phyloP scores from a whole-genome alignment of 192 early-diverging fungal genomes.

The Chytriomyces confervae region DNA sequence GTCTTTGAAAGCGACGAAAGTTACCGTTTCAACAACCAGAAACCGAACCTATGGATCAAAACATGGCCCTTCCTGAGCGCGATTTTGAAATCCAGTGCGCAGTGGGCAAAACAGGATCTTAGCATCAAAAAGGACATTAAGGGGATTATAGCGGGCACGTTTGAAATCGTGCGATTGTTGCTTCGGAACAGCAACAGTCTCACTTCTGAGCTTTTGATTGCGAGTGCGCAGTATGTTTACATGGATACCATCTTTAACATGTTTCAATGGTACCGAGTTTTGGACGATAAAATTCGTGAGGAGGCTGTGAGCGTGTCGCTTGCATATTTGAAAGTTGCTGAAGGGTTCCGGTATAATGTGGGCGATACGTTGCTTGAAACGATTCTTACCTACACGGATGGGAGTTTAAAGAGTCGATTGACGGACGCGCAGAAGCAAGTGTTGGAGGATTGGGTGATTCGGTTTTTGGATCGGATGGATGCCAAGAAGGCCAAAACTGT shows the following conservation, averaged over 20 bases:
- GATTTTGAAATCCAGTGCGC: constrained; percentile 19
- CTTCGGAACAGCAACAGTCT: constrained; percentile 11
- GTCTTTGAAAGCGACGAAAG: constrained; percentile 19
- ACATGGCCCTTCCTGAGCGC: constrained; percentile 32
- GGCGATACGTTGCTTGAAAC: constrained; percentile 20
- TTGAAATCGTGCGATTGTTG: constrained; percentile 5
- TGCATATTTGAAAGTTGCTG: constrained; percentile 8
- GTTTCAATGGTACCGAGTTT: constrained; percentile 37
- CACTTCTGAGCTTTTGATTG: constrained; percentile 1
- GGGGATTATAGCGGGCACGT: constrained; percentile 21
- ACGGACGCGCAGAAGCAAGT: constrained; percentile 3
- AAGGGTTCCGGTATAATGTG: constrained; percentile 9
- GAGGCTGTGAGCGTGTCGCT: constrained; percentile 24
- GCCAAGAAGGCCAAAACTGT: constrained; percentile 21
- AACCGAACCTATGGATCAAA: constrained; percentile 38
- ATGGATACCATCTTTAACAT: constrained; percentile 19
- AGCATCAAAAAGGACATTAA: constrained; percentile 38
- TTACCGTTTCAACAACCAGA: constrained; percentile 26
- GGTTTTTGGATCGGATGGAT: constrained; percentile 3
- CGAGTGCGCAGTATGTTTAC: constrained; percentile 5
- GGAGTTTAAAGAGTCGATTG: constrained; percentile 27
- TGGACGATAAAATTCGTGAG: constrained; percentile 28
- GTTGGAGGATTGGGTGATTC: constrained; percentile 17
- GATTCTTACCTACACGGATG: constrained; percentile 4
- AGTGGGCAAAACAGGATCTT: constrained; percentile 38